phyloP scores from a whole-genome alignment of 2,329 filamentous ascomycete genomes.

The Fusarium drepaniforme region DNA sequence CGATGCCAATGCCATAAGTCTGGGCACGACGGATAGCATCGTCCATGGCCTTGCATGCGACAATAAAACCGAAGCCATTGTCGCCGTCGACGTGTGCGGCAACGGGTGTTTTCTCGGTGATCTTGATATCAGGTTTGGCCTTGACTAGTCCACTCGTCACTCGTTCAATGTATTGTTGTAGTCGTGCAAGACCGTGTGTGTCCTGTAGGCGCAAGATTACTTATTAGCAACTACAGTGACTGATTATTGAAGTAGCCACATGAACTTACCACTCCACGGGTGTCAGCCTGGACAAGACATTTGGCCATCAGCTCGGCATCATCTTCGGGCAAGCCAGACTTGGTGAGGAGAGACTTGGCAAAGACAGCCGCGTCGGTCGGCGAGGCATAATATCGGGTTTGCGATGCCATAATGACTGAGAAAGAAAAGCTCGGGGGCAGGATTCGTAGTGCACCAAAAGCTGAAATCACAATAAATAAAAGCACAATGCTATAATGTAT shows the following conservation, averaged over 20 bases:
- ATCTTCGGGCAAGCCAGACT: conserved; percentile 21
- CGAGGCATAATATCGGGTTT: conserved; percentile 8
- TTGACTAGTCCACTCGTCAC: conserved; percentile 21
- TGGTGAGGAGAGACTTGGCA: conserved; percentile 9
- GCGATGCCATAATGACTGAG: conserved; percentile 12
- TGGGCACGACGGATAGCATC: conserved; percentile 19
- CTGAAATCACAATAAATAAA: background rate
- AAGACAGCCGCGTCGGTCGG: conserved; percentile 11
- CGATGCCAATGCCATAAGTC: conserved; percentile 25
- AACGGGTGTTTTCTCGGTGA: conserved; percentile 22
- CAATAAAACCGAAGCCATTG: conserved; percentile 25
- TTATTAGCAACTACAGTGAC: background rate
- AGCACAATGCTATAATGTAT: background rate
- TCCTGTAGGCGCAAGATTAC: conserved; percentile 6
- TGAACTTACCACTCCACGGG: conserved; percentile 14
- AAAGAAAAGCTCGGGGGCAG: background rate
- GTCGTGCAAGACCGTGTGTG: conserved; percentile 19
- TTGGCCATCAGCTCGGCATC: conserved; percentile 21
- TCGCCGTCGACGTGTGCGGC: conserved; percentile 20
- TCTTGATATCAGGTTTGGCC: conserved; percentile 12
- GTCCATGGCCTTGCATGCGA: conserved; percentile 18
- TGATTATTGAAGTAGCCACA: background rate
- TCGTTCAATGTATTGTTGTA: conserved; percentile 22
- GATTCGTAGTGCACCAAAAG: background rate
- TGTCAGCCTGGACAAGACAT: conserved; percentile 22